phyloP scores from a whole-genome alignment of 2,329 filamentous ascomycete species.

The Sordariomycetes sp. region DNA sequence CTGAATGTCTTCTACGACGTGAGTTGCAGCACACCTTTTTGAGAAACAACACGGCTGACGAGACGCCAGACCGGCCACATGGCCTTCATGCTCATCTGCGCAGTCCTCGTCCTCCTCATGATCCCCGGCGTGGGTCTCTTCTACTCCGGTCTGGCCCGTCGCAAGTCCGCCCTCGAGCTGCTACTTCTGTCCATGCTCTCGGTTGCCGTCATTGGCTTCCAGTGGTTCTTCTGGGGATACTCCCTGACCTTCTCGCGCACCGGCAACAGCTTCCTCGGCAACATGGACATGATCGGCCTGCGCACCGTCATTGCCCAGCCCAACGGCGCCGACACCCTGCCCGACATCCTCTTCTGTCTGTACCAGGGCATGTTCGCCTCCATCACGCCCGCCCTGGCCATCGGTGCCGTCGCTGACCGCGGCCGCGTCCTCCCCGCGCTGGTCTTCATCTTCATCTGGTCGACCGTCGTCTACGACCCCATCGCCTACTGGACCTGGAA shows the following conservation, averaged over 20 bases:
- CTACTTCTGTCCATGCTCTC: slow-evolving; percentile 82
- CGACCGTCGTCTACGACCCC: slow-evolving; percentile 63
- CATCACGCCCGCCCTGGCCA: slow-evolving; percentile 63
- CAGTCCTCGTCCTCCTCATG: slow-evolving; percentile 82
- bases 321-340: slow-evolving; percentile 62
- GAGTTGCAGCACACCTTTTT: slow-evolving; percentile 16
- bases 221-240: slow-evolving; percentile 97
- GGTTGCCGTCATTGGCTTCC: slow-evolving; percentile 70
- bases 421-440: slow-evolving; percentile 52
- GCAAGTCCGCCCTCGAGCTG: slow-evolving; percentile 81
- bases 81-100: slow-evolving; percentile 67
- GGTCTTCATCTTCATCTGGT: slow-evolving; percentile 63
- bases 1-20: slow-evolving; percentile 82
- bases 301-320: slow-evolving; percentile 68
- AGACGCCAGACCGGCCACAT: slow-evolving; percentile 62
- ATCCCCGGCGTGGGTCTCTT: slow-evolving; percentile 92
- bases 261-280: slow-evolving; percentile 69
- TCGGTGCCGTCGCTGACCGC: slow-evolving; percentile 52
- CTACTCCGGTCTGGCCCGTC: slow-evolving; percentile 81
- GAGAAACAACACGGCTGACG: background rate
- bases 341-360: slow-evolving; percentile 75
- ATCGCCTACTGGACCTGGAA: slow-evolving; percentile 77
- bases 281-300: slow-evolving; percentile 74
- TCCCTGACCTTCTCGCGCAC: slow-evolving; percentile 76
- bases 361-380: slow-evolving; percentile 87